These are phyloP conservation scores for Pichia gijzeniarum DNA, from an alignment of 805 yeast species.

Conservation along the genomic window DNA sequence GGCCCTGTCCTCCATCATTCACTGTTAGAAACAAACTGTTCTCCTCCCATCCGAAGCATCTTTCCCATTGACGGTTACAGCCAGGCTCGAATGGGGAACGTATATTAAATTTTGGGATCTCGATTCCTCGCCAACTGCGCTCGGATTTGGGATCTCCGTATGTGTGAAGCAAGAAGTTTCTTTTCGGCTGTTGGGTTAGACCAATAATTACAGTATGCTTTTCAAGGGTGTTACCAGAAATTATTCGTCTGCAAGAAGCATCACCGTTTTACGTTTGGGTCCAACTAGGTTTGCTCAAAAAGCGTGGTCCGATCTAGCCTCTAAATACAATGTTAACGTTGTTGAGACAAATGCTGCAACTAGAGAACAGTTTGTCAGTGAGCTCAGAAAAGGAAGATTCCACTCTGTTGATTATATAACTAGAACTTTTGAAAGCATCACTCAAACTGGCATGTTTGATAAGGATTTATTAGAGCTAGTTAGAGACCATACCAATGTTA, in stretches of 20 bases:
- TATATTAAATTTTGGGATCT: no score
- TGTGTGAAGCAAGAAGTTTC: no score
- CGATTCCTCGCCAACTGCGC: no score
- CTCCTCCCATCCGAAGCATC: no score
- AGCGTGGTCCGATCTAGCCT: constrained; percentile 47
- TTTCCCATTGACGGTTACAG: no score
- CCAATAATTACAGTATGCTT: no score
- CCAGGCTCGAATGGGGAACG: no score
- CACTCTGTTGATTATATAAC: constrained; percentile 34
- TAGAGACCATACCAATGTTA: constrained; percentile 30
- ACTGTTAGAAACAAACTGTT: no score
- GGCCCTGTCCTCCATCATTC: constrained; percentile 16
- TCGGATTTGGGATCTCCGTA: no score
- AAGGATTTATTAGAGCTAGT: constrained; percentile 35
- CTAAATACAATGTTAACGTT: constrained; percentile 36
- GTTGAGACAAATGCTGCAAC: constrained; percentile 36
- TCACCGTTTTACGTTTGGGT: constrained; percentile 64
- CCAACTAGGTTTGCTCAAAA: constrained; percentile 50
- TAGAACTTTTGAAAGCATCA: constrained; percentile 36
- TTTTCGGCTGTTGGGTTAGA: no score
- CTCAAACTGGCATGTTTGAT: constrained; percentile 38
- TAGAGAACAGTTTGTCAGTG: constrained; percentile 35
- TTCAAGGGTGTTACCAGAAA: neutral
- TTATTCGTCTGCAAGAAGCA: constrained; percentile 26
- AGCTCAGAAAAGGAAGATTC: constrained; percentile 32